Conservation (phyloP, 768 basidiomycete genomes). For the Artomyces pyxidatus region DNA sequence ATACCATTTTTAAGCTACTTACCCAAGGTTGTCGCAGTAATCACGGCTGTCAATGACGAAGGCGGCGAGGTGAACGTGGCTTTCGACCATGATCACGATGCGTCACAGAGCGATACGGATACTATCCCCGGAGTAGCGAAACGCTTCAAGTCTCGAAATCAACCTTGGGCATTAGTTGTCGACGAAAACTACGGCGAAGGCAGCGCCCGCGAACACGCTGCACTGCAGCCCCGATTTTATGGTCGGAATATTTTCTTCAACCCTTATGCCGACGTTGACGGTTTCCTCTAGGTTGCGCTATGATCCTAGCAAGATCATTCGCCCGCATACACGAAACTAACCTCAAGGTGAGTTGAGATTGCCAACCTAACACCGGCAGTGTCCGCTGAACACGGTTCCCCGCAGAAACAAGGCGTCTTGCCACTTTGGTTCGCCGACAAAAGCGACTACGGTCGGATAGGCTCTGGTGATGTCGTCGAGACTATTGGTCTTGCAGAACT, state of each 20-base stretch:
- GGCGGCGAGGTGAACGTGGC: conserved; percentile 89
- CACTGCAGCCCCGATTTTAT: conserved; percentile 92
- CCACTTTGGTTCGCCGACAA: conserved; percentile 93
- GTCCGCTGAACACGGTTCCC: not conserved
- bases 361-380: not conserved
- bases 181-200: conserved; percentile 99
- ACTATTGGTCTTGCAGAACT: conserved; percentile 77
- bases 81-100: conserved; percentile 59
- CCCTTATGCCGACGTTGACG: not conserved
- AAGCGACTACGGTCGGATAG: conserved; percentile 76
- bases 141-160: conserved; percentile 69
- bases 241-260: conserved; percentile 33
- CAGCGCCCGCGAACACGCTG: conserved; percentile 95
- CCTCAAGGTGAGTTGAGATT: conserved; percentile 59
- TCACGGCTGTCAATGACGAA: conserved; percentile 84
- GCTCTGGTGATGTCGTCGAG: conserved; percentile 72
- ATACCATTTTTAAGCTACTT: not conserved
- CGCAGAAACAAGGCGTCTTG: conserved; percentile 93
- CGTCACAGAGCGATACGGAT: conserved; percentile 41
- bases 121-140: conserved; percentile 91
- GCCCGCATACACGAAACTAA: conserved; percentile 99
- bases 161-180: conserved; percentile 91
- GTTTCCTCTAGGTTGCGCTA: conserved; percentile 54
- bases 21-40: not conserved
- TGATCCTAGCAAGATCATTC: conserved; percentile 90